Evolutionary conservation across 495 filamentous ascomycete species (phyloP).

Genomic region (Neurospora hispaniola): DNA sequence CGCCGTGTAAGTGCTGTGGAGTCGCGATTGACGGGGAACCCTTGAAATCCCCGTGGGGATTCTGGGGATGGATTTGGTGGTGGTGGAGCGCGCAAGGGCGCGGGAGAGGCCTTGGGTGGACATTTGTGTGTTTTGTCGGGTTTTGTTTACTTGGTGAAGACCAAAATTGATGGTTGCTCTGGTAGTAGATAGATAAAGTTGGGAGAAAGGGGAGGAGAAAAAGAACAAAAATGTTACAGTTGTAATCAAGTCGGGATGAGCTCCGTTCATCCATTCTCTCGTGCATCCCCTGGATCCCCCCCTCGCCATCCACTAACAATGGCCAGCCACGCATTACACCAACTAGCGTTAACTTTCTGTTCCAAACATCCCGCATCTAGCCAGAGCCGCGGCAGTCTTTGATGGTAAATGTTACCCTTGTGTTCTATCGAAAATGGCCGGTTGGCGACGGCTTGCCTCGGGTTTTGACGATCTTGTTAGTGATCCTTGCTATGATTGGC

Average conservation of each 20-base stretch:
- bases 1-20: conserved; percentile 3
- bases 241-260: neutral
- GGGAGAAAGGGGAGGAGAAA: neutral
- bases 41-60: neutral
- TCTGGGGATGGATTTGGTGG: neutral
- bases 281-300: neutral
- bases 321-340: neutral
- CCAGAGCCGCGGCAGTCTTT: neutral
- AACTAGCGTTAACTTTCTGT: neutral
- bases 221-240: neutral
- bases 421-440: neutral
- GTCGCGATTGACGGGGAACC: conserved; percentile 6
- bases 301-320: neutral
- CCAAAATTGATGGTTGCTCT: too few species aligned
- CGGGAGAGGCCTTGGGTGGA: conserved; percentile 20
- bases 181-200: too few species aligned
- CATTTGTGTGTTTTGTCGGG: conserved; percentile 7
- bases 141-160: neutral
- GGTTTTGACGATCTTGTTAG: neutral
- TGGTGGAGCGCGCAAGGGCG: conserved; percentile 22
- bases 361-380: neutral
- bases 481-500: neutral
- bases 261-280: neutral
- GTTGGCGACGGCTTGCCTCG: neutral
- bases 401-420: neutral